Conservation (phyloP, 495 filamentous ascomycete species). For the Aeminium ludgeri region DNA sequence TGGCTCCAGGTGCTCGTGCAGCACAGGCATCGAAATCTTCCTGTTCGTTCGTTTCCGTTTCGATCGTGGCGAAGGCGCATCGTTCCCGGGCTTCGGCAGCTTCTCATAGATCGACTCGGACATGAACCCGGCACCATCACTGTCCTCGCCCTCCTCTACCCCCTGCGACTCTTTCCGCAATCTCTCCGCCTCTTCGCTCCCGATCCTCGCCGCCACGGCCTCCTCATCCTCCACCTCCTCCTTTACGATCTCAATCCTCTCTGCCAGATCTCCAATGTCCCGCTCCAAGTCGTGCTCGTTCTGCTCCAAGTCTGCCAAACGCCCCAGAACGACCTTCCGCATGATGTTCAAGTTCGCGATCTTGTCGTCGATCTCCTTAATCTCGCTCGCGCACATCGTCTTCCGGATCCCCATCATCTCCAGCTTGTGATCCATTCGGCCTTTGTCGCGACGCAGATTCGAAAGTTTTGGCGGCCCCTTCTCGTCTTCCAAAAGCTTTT, state of each 20-base stretch:
- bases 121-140: conserved; percentile 67
- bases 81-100: conserved; percentile 32
- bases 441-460: conserved; percentile 61
- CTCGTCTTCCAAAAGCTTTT: conserved; percentile 46
- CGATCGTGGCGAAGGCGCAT: conserved; percentile 30
- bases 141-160: conserved; percentile 33
- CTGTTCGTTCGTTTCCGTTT: conserved; percentile 45
- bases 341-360: conserved; percentile 85
- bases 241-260: conserved; percentile 68
- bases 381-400: conserved; percentile 94
- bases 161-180: not conserved
- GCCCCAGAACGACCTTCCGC: conserved; percentile 81
- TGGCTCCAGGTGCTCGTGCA: conserved; percentile 89
- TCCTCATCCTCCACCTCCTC: conserved; percentile 56
- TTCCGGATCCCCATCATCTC: conserved; percentile 88
- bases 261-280: conserved; percentile 70
- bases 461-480: conserved; percentile 46
- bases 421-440: conserved; percentile 57
- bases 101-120: conserved; percentile 96
- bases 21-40: conserved; percentile 77
- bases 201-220: conserved; percentile 32
- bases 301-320: conserved; percentile 76
- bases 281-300: conserved; percentile 83
- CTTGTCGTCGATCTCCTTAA: conserved; percentile 92
- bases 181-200: conserved; percentile 33